These are phyloP conservation scores for Candida sojae DNA, from an alignment of 1,139 yeast species.

Conservation along the genomic window DNA sequence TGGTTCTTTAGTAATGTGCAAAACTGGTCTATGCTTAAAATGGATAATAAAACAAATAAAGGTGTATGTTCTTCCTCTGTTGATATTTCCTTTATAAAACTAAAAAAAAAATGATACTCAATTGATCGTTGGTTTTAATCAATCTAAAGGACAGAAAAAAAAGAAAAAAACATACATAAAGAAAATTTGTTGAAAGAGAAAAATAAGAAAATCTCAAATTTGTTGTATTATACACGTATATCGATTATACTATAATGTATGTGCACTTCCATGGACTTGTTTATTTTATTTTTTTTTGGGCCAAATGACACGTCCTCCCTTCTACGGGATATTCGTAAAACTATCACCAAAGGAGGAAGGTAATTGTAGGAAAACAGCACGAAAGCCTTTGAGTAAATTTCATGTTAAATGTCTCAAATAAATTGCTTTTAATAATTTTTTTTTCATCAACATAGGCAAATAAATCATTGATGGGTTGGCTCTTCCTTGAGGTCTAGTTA, in stretches of 20 bases:
- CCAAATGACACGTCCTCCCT: background rate
- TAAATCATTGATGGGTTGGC: too few relatives aligned
- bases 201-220: background rate
- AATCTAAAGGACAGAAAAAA: background rate
- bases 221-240: background rate
- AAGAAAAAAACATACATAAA: background rate
- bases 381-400: too few relatives aligned
- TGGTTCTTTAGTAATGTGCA: background rate
- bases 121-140: background rate
- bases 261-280: background rate
- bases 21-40: background rate
- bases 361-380: too few relatives aligned
- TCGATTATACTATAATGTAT: background rate
- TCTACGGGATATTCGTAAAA: too few relatives aligned
- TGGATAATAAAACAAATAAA: background rate
- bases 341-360: too few relatives aligned
- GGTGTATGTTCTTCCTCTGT: too few relatives aligned
- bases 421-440: too few relatives aligned
- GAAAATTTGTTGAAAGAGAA: background rate
- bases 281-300: background rate
- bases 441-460: too few relatives aligned
- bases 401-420: too few relatives aligned
- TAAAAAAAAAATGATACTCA: background rate
- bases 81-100: too few relatives aligned
- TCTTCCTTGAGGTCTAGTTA: too few relatives aligned